These are phyloP conservation scores for Glycine latifolia DNA, from an alignment of 306 rosid species.

Conservation along the genomic window DNA sequence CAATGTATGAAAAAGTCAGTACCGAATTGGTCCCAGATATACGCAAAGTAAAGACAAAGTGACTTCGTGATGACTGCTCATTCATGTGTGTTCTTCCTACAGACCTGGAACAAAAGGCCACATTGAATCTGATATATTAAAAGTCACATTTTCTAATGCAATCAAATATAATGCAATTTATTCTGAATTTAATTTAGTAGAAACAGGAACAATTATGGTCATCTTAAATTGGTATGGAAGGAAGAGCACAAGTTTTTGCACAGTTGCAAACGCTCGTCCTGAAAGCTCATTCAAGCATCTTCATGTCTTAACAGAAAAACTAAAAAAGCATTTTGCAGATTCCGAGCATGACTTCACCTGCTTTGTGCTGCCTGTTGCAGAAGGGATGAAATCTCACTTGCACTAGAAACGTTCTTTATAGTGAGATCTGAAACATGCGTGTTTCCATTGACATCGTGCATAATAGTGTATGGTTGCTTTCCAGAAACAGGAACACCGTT, in stretches of 20 bases:
- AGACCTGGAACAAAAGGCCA: conserved; percentile 61
- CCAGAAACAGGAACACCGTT: conserved; percentile 67
- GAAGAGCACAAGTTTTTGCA: neutral
- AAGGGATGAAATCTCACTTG: conserved; percentile 84
- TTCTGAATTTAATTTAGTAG: neutral
- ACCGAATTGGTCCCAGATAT: conserved; percentile 89
- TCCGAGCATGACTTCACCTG: conserved; percentile 56
- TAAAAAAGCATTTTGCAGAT: neutral
- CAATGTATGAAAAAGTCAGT: conserved; percentile 1
- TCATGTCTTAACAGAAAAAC: neutral
- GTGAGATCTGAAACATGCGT: conserved; percentile 87
- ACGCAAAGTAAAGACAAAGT: conserved; percentile 89
- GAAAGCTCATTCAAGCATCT: neutral
- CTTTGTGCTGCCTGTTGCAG: conserved; percentile 87
- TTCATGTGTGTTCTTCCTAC: conserved; percentile 97
- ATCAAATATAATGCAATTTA: neutral
- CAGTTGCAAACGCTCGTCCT: neutral
- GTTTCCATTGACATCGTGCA: conserved; percentile 89
- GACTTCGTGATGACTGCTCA: conserved; percentile 95
- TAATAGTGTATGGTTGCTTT: conserved; percentile 76
- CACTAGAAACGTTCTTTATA: conserved; percentile 80
- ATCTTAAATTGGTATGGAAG: conserved; percentile 12
- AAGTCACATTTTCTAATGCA: neutral
- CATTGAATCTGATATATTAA: neutral
- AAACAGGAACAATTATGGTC: conserved; percentile 2